Evolutionary conservation across 441 rosid species (phyloP).

Genomic region (Metrosideros polymorpha): DNA sequence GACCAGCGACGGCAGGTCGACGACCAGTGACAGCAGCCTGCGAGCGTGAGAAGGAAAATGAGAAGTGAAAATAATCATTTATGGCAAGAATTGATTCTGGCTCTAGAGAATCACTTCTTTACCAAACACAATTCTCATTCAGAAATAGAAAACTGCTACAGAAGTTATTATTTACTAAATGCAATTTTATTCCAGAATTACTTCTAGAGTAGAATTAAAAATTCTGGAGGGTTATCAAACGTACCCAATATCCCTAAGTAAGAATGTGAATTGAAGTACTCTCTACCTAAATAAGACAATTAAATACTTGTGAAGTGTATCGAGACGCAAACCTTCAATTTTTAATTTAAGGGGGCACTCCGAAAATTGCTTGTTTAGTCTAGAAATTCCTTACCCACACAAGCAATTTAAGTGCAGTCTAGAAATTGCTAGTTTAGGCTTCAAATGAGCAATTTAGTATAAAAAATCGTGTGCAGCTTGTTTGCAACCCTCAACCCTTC

Average conservation of each 20-base stretch:
- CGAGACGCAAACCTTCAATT: background rate
- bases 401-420: background rate
- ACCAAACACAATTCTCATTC: too few relatives aligned
- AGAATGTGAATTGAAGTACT: background rate
- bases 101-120: too few relatives aligned
- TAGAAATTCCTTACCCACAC: background rate
- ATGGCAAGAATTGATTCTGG: too few relatives aligned
- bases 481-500: background rate
- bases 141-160: too few relatives aligned
- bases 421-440: background rate
- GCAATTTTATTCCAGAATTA: too few relatives aligned
- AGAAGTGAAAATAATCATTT: too few relatives aligned
- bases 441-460: background rate
- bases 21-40: too few relatives aligned
- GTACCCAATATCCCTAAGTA: background rate
- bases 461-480: background rate
- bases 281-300: background rate
- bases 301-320: background rate
- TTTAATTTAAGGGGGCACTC: background rate
- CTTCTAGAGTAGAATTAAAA: too few relatives aligned
- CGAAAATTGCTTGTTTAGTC: background rate
- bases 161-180: too few relatives aligned
- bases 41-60: too few relatives aligned
- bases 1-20: too few relatives aligned
- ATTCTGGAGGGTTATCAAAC: too few relatives aligned